A percentile compares a stretch with the other conserved stretches of the same genome.
Evolutionary conservation across 208 protist genomes (phyloP).

Genomic region (Naegleria gruberi): DNA sequence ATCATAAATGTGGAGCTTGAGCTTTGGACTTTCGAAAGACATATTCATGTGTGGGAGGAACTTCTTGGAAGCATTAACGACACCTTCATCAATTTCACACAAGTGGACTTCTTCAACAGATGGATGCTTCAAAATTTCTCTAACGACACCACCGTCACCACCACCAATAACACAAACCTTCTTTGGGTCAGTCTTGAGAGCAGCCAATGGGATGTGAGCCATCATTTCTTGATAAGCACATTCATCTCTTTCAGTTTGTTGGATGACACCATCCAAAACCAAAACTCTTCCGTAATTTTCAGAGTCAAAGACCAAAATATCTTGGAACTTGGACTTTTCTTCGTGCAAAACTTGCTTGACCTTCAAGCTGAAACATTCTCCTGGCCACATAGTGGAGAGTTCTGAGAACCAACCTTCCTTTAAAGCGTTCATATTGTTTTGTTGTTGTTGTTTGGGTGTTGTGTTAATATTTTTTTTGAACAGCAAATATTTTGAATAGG

Average conservation of each 20-base stretch:
- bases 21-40: conserved; percentile 57
- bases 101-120: conserved; percentile 76
- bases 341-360: conserved; percentile 74
- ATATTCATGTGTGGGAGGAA: conserved; percentile 69
- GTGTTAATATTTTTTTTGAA: too few species aligned
- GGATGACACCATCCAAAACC: conserved; percentile 87
- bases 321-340: conserved; percentile 64
- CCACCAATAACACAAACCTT: conserved; percentile 93
- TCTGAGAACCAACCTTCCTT: conserved; percentile 72
- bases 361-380: conserved; percentile 68
- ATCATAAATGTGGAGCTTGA: conserved; percentile 64
- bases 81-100: conserved; percentile 90
- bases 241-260: conserved; percentile 92
- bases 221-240: conserved; percentile 98
- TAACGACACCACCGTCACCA: conserved; percentile 92
- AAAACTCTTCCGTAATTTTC: conserved; percentile 88
- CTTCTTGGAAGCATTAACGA: conserved; percentile 67
- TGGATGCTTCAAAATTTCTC: conserved; percentile 86
- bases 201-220: conserved; percentile 77
- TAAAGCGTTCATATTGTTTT: conserved; percentile 3
- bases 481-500: too few species aligned
- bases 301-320: conserved; percentile 71
- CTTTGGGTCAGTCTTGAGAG: conserved; percentile 67
- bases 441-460: not conserved
- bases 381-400: conserved; percentile 70